Evolutionary conservation across 1,139 yeast species (phyloP), one percentile per base, ranked within the genome.

Genomic region (Magnusiomyces suaveolens): DNA sequence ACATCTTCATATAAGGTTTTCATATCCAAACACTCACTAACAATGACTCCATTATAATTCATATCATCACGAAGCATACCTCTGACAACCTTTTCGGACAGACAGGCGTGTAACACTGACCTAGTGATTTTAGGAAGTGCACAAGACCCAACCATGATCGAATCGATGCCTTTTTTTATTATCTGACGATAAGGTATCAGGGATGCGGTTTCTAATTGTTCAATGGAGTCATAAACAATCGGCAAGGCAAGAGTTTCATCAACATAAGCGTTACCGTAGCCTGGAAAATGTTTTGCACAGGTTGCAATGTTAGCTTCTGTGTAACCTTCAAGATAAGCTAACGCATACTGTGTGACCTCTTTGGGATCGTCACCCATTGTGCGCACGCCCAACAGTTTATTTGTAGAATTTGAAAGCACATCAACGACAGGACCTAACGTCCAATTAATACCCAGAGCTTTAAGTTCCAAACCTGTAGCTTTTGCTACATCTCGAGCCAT

Each of bases 211-310:
- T 76, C 77, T 44, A 82, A 71, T 63, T 80, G 84, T 50, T 76
- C 80, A 50, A 79, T 69, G 1, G 81, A 73, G 52, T 82, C 87
- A 1, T 80, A 74, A 60, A 81, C 76, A 74, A 80, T 77, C 1
- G 85, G 85, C 48, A 81, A 66, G 52, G 82, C 85, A 48, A 80
- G 66, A 25, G 81, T 67, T 1, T 81, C 74, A 62, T 81, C 84
- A 2, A 82, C 82, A 23, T 77, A 73, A 0, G 84, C 83, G 59
- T 77, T 77, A 2, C 86, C 87, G 53, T 80, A 80, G 0, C 87
- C 87, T 0, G 87, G 87, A 62, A 82, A 82, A 66, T 82, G 86
- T 61, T 81, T 81, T 0, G 83, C 85, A 57, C 81, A 77, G 1
- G 82, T 75, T 44, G 78, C 68, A 21, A 82, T 64, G 1, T 85